phyloP scores from a whole-genome alignment of 495 filamentous ascomycete genomes.

The Xylaria nigripes region DNA sequence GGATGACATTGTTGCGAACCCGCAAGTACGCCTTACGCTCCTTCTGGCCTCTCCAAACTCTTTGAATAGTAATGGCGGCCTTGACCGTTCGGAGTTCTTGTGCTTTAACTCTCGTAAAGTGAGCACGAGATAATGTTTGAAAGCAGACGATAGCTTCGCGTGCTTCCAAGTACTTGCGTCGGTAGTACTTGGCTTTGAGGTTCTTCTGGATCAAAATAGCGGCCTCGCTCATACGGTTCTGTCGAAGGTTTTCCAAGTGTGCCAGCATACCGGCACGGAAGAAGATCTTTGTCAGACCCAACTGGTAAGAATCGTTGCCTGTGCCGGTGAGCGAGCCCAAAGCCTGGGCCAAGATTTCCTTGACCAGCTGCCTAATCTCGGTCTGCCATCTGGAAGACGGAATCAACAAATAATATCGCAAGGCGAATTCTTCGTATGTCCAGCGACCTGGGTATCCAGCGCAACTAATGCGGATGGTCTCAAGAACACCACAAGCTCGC shows the following conservation, averaged over 20 bases:
- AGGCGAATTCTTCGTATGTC: slow-evolving; percentile 98
- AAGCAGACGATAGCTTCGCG: slow-evolving; percentile 69
- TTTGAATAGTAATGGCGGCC: slow-evolving; percentile 88
- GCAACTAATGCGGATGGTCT: slow-evolving; percentile 96
- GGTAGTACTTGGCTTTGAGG: slow-evolving; percentile 86
- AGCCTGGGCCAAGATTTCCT: slow-evolving; percentile 84
- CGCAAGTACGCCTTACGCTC: slow-evolving; percentile 67
- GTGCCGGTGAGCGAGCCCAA: slow-evolving; percentile 67
- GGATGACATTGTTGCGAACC: slow-evolving; percentile 73
- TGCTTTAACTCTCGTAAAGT: slow-evolving; percentile 65
- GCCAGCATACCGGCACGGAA: slow-evolving; percentile 99
- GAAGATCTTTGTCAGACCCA: slow-evolving; percentile 97
- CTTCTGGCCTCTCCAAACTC: slow-evolving; percentile 86
- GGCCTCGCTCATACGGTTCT: slow-evolving; percentile 81
- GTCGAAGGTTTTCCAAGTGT: slow-evolving; percentile 89
- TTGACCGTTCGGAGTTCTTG: slow-evolving; percentile 74
- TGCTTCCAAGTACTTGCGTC: slow-evolving; percentile 83
- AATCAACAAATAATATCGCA: slow-evolving; percentile 97
- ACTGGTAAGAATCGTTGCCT: slow-evolving; percentile 88
- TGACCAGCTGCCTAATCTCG: slow-evolving; percentile 87
- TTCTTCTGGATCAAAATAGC: slow-evolving; percentile 99
- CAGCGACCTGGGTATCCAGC: slow-evolving; percentile 96
- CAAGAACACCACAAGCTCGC: slow-evolving; percentile 95
- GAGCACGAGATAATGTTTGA: slow-evolving; percentile 66
- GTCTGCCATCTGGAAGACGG: slow-evolving; percentile 86